Base-by-base conservation (phyloP, 73 alveolate species). In the Paramecium tetraurelia region DNA sequence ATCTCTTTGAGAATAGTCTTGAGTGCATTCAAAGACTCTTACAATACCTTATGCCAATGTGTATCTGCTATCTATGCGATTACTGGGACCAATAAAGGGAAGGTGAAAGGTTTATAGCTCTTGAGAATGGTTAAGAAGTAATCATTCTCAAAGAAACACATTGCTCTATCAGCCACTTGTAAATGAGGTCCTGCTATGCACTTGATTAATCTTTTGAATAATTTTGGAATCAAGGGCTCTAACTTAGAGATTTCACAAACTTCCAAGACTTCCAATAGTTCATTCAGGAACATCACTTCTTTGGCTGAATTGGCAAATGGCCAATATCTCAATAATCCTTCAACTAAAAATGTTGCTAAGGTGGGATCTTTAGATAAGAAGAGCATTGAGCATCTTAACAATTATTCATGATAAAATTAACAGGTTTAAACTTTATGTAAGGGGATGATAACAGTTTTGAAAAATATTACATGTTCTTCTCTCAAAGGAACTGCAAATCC, bases 401-500 rank as follows among this genome's bases (percentile, higher is more conserved):
- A 94, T 77, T 97, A 89, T 93, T 97, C 99, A 86, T 95, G 98
- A 95, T 94, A 97, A 68, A 96, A 93, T 89, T 96, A 95, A 38
- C 98, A 95, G 3, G 98, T 97, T 63, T 97, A 97, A 16, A 97
- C 99, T 68, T 97, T 97, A 69, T 96, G 99, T 59, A 97, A 95
- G 33, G 99, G 99, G 22, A 96, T 97, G 58, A 97, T 84, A 38
- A 93, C 95, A 86, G 95, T 96, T 89, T 96, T 96, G 93, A 97
- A 96, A 96, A 97, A 97, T 21, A 92, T 93, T 24, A 96, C 96
- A 93, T 97, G 99, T 84, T 97, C 99, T 85, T 95, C 98, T 86
- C 99, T 85, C 58, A 97, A 92, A 7, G 99, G 99, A 53, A 97
- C 97, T 7, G 99, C 98, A 93, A 97, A 97, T 10, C 99, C 99